These are phyloP conservation scores for Cyclotella distinguenda DNA, from an alignment of 108 stramenopile genomes.

Conservation along the genomic window DNA sequence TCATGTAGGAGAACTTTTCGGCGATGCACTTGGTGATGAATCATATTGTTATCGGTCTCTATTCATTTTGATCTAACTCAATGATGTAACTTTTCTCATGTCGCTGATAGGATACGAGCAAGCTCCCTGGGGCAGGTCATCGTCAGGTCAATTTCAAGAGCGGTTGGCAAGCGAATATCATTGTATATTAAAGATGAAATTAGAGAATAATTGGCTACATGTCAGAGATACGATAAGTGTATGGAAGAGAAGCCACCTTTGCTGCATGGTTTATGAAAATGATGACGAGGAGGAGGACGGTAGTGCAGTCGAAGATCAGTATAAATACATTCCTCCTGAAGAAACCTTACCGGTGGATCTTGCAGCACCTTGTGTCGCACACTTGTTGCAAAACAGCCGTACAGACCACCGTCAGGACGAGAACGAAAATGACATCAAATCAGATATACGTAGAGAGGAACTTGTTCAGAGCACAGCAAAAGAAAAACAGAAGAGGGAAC, in stretches of 20 bases:
- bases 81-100: too few relatives aligned
- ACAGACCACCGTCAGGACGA: neutral
- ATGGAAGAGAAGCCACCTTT: slow-evolving; percentile 81
- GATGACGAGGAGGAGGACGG: slow-evolving; percentile 55
- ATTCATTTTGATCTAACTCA: too few relatives aligned
- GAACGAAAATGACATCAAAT: neutral
- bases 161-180: slow-evolving; percentile 77
- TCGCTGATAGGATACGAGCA: too few relatives aligned
- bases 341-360: slow-evolving; percentile 65
- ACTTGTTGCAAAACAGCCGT: slow-evolving; percentile 32
- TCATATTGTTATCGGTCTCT: too few relatives aligned
- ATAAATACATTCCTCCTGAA: slow-evolving; percentile 75
- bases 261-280: slow-evolving; percentile 67
- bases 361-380: slow-evolving; percentile 53
- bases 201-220: slow-evolving; percentile 81
- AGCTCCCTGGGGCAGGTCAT: slow-evolving; percentile 87
- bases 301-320: slow-evolving; percentile 65
- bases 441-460: neutral
- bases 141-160: slow-evolving; percentile 75
- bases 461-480: neutral
- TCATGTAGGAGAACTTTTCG: slow-evolving; percentile 86
- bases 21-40: slow-evolving; percentile 59
- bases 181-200: slow-evolving; percentile 69
- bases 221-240: slow-evolving; percentile 76
- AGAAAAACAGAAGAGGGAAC: neutral